These are phyloP conservation scores for Taphrina flavorubra DNA, from an alignment of 1,139 yeast genomes.

Conservation along the genomic window DNA sequence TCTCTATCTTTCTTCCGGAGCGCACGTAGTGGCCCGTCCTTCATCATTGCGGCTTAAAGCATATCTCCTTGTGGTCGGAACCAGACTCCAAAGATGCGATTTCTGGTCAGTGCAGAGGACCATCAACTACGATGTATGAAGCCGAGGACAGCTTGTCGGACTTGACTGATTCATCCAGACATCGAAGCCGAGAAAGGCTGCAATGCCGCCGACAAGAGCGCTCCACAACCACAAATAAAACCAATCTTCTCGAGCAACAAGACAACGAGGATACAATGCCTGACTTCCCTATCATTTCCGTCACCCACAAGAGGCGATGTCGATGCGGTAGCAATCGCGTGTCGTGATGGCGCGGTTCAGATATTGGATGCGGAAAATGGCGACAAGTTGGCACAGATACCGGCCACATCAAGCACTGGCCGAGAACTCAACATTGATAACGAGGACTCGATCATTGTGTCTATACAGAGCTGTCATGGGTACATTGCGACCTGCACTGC, in stretches of 20 bases:
- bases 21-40: too few relatives aligned
- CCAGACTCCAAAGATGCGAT: neutral
- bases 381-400: slow-evolving; percentile 47
- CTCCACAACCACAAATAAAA: slow-evolving; percentile 48
- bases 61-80: neutral
- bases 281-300: slow-evolving; percentile 46
- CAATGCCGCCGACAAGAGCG: slow-evolving; percentile 50
- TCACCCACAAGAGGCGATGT: slow-evolving; percentile 1
- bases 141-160: too few relatives aligned
- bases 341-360: slow-evolving; percentile 42
- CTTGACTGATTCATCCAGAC: too few relatives aligned
- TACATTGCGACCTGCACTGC: slow-evolving; percentile 57
- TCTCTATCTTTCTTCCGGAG: too few relatives aligned
- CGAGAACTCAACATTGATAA: slow-evolving; percentile 46
- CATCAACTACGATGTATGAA: neutral
- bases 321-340: slow-evolving; percentile 12
- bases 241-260: slow-evolving; percentile 49
- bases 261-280: slow-evolving; percentile 49
- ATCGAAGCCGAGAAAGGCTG: slow-evolving; percentile 10
- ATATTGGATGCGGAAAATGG: slow-evolving; percentile 48
- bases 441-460: slow-evolving; percentile 51
- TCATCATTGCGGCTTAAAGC: too few relatives aligned
- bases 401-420: slow-evolving; percentile 51
- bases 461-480: slow-evolving; percentile 51
- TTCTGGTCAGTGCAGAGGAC: slow-evolving; percentile 20